A percentile compares a stretch with the other conserved stretches of the same genome.
Conservation (phyloP, 106 monocot species). For the Dendrobium nobile region DNA sequence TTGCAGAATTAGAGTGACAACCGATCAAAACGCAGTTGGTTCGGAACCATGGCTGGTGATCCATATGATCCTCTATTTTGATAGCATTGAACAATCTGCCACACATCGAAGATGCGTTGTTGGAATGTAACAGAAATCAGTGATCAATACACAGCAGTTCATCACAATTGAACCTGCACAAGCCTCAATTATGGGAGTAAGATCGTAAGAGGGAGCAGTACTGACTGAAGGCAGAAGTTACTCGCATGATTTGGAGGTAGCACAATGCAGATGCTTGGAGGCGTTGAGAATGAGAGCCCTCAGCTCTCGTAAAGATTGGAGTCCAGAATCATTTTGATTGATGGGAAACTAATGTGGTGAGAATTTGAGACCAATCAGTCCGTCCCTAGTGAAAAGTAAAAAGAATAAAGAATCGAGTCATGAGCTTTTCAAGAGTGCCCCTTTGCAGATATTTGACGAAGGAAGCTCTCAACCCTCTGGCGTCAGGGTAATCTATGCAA, state of each 20-base stretch:
- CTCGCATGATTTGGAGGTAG: slow-evolving; percentile 76
- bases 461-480: slow-evolving; percentile 98
- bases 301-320: slow-evolving; percentile 44
- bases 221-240: slow-evolving; percentile 32
- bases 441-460: slow-evolving; percentile 98
- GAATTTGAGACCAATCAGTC: slow-evolving; percentile 47
- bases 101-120: slow-evolving; percentile 15
- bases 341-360: slow-evolving; percentile 29
- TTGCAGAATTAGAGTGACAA: slow-evolving; percentile 12
- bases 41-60: slow-evolving; percentile 21
- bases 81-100: slow-evolving; percentile 76
- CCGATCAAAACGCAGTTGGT: slow-evolving; percentile 18
- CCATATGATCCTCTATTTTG: slow-evolving; percentile 86
- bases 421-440: slow-evolving; percentile 72
- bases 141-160: slow-evolving; percentile 8
- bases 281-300: slow-evolving; percentile 80
- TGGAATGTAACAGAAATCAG: slow-evolving; percentile 20
- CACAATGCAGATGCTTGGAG: slow-evolving; percentile 71
- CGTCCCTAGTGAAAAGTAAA: slow-evolving; percentile 49
- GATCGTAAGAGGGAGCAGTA: slow-evolving; percentile 8
- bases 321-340: slow-evolving; percentile 38
- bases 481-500: slow-evolving; percentile 94
- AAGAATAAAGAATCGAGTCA: slow-evolving; percentile 69
- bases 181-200: slow-evolving; percentile 8
- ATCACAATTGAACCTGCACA: slow-evolving; percentile 16